Evolutionary conservation across 208 protist genomes (phyloP), one percentile per base, ranked within the genome.

Genomic region (Phytomonas francai): DNA sequence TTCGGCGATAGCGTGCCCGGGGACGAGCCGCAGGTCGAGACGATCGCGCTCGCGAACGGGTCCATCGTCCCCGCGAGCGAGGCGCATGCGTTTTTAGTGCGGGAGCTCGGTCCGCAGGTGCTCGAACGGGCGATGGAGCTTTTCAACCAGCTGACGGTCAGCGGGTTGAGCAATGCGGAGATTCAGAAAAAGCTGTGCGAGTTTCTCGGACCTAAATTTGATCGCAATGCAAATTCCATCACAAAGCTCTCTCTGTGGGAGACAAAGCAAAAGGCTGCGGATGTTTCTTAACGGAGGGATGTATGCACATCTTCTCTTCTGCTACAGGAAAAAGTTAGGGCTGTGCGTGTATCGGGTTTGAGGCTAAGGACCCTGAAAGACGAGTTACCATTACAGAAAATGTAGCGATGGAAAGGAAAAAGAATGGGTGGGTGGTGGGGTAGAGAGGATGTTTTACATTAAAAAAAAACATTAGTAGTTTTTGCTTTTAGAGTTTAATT

Each of bases 141-240:
- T 30, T 92, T 84, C 73, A 92, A 91, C 75, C 65, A 67, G 19
- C 65, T 71, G 51, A 84, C 85, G 74, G 78, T 92, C 68, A 74
- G 68, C 58, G 85, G 77, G 11, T 67, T 85, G 62, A 80, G 76
- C 22, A 91, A 85, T 71, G 67, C 72, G 12, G 87, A 93, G 72
- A 78, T 93, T 33, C 85, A 92, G 72, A 67, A 69, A 19, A 83
- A 93, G 70, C 78, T 95, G 42, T 79, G 73, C 64, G 72, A 77
- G 59, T 77, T 95, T 28, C 58, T 95, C 5, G 87, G 87, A 2
- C 65, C 76, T 12, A 67, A 84, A 51, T 80, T 79, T 61, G 74
- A 84, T n/a, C 82, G 93, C 59, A 68, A 92, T 70, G 78, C 83
- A 12, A 93, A 95, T 75, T 85, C 90, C 63, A 91, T 95, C 71